These are phyloP conservation scores for Aspergillus sojae DNA, from an alignment of 2,329 filamentous ascomycete species.

Conservation along the genomic window DNA sequence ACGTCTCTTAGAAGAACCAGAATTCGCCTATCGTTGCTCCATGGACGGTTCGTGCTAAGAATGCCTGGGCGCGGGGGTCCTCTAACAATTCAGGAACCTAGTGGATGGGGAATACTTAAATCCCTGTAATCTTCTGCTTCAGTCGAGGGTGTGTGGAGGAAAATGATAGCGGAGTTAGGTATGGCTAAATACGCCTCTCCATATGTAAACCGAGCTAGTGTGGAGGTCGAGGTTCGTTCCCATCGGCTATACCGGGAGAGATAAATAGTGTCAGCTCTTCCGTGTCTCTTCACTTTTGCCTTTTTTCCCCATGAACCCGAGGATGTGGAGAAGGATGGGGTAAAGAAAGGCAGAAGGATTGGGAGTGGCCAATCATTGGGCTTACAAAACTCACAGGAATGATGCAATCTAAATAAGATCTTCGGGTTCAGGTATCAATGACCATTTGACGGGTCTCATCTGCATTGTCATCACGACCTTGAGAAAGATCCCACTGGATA, in stretches of 20 bases:
- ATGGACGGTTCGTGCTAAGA: constrained; percentile 10
- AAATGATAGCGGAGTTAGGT: too few species aligned
- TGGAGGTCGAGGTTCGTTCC: not conserved
- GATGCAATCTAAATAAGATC: not conserved
- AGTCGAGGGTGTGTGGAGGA: not conserved
- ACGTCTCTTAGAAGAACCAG: not conserved
- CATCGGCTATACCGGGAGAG: constrained; percentile 1
- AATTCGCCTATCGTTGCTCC: constrained; percentile 18
- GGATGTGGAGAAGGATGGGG: constrained; percentile 21
- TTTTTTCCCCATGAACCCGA: constrained; percentile 17
- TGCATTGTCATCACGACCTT: not conserved
- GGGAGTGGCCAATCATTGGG: not conserved
- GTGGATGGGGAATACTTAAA: not conserved
- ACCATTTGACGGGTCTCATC: not conserved
- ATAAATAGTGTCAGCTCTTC: constrained; percentile 5
- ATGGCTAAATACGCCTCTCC: not conserved
- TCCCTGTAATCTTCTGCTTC: not conserved
- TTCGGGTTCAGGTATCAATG: not conserved
- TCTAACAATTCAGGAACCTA: not conserved
- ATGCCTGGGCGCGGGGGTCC: not conserved
- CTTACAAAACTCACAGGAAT: not conserved
- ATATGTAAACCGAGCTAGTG: not conserved
- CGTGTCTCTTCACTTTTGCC: constrained; percentile 9
- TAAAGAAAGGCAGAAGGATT: constrained; percentile 11
- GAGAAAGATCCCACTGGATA: not conserved